These are phyloP conservation scores for Dothideomycetidae sp. DNA, from an alignment of 2,329 filamentous ascomycete genomes.

Conservation along the genomic window DNA sequence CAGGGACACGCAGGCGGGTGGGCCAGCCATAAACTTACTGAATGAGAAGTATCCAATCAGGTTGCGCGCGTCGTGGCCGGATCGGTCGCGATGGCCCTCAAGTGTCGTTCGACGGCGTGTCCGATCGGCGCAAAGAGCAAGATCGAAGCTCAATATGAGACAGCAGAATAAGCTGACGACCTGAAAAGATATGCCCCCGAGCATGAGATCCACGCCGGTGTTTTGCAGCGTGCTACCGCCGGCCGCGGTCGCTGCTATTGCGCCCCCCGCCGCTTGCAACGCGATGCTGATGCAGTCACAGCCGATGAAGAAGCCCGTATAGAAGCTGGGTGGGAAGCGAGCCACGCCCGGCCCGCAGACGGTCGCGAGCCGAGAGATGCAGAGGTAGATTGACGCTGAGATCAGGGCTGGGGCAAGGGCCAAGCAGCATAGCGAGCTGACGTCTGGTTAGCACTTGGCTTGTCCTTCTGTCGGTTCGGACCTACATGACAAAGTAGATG, in stretches of 20 bases:
- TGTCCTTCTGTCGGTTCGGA: background rate
- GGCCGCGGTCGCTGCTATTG: constrained; percentile 37
- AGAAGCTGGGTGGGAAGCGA: constrained; percentile 12
- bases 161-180: constrained; percentile 37
- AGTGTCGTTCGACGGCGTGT: too few relatives aligned
- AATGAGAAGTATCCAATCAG: too few relatives aligned
- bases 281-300: constrained; percentile 42
- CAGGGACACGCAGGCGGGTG: too few relatives aligned
- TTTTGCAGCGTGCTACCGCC: constrained; percentile 27
- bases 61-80: too few relatives aligned
- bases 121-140: constrained; percentile 9
- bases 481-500: constrained; percentile 37
- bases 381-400: constrained; percentile 42
- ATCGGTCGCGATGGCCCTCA: too few relatives aligned
- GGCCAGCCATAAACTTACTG: too few relatives aligned
- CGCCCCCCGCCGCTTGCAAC: constrained; percentile 44
- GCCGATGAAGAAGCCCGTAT: constrained; percentile 42
- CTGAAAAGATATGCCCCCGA: constrained; percentile 42
- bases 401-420: constrained; percentile 44
- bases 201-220: constrained; percentile 39
- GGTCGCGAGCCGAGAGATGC: constrained; percentile 41
- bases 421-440: constrained; percentile 40
- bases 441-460: background rate
- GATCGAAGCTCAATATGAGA: constrained; percentile 24
- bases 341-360: constrained; percentile 30